Base-by-base conservation (phyloP, 2,329 filamentous ascomycete species). In the Lecanosticta acicola region DNA sequence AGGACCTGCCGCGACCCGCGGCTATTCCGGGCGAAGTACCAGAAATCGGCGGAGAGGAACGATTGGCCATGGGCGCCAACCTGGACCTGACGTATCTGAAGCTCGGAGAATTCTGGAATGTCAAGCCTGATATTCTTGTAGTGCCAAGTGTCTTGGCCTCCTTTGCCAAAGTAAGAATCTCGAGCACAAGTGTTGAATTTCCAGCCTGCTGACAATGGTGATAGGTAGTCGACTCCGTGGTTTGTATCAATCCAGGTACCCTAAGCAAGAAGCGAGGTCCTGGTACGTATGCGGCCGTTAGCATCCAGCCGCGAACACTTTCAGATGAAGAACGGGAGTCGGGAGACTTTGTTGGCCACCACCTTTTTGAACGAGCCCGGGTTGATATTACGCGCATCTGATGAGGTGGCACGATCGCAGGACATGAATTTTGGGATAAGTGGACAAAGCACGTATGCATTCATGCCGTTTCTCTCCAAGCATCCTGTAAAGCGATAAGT, bases 241-340 rank as follows among this genome's bases (percentile, higher is more conserved):
- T 97, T 4, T 81, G 89, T 10, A 84, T 98, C 60, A 98, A 98
- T 65, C 91, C 93, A 0, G 91, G 93, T 3, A 83, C 81, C 40
- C 70, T 95, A 26, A 93, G 88, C 13, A 96, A 94, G 69, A 81
- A 86, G 46, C 83, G 81, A 48, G 89, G 84, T 1, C 77, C 90
- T 0, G 93, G 93, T 4, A 95, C 89, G 0, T 97, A 85, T 65
- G 87, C 88, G 1, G 81, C 84, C 41, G 78, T 98, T 74, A 80
- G 80, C 16, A 69, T 97, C 4, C 77, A 86, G 53, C 81, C 86
- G 1, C 79, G 83, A 11, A 67, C 67, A 4, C 55, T 85, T 34
- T 75, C 70, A 0, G 76, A 82, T 0, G 75, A 78, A 29, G 81
- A 84, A 51, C 72, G 70, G 24, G 73, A 72, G 29, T 72, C 69